Evolutionary conservation across 345 rosid species (phyloP).

Genomic region (Trapa incisa): DNA sequence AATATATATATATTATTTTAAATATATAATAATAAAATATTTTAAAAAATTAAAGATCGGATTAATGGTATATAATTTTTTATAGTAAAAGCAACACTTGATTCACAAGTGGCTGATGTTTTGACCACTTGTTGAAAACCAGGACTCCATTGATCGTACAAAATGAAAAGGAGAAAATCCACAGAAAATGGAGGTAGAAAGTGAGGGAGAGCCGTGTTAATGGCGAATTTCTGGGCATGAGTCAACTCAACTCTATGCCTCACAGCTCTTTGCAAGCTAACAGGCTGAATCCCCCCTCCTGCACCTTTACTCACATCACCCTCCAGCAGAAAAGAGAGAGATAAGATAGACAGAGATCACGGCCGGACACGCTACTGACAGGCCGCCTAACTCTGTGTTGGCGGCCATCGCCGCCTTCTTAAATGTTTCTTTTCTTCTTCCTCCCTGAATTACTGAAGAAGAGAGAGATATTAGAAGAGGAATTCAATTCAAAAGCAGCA

Average conservation of each 20-base stretch:
- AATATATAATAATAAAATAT: no score
- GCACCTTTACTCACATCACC: not conserved
- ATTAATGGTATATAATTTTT: no score
- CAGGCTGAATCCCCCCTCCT: not conserved
- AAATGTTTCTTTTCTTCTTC: not conserved
- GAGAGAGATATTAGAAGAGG: not conserved
- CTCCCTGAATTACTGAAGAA: not conserved
- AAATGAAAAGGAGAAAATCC: not conserved
- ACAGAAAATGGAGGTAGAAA: not conserved
- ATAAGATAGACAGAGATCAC: not conserved
- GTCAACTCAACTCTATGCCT: not conserved
- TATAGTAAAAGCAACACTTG: no score
- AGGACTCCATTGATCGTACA: not conserved
- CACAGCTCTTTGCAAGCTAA: not conserved
- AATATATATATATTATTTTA: no score
- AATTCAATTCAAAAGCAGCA: conserved; percentile 1
- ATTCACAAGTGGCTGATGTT: no score
- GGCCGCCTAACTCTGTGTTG: conserved; percentile 3
- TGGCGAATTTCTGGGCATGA: not conserved
- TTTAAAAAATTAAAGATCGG: no score
- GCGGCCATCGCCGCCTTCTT: not conserved
- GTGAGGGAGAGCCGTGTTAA: not conserved
- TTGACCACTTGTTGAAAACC: no score
- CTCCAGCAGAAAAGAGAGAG: not conserved
- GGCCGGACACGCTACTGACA: not conserved